Percentiles rank a stretch among this genome's conserved stretches.
Conservation (phyloP, 495 filamentous ascomycete genomes). For the Podospora sp. region DNA sequence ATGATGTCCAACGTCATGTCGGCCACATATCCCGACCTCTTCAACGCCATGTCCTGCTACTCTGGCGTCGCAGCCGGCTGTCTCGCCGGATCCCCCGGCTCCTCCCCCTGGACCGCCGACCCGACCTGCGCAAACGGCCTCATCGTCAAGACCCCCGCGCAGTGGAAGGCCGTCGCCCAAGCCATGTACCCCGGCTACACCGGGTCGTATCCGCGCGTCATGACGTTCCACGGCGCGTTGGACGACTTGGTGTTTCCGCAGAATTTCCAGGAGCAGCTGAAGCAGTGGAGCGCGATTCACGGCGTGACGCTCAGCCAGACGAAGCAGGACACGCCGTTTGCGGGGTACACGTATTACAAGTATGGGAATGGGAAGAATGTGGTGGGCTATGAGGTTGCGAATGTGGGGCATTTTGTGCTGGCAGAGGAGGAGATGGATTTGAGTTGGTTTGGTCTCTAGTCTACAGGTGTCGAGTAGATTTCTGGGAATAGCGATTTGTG, state of each 20-base stretch:
- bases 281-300: slow-evolving; percentile 12
- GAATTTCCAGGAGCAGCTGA: slow-evolving; percentile 7
- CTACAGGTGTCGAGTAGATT: no score
- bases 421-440: slow-evolving; percentile 5
- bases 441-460: slow-evolving; percentile 10
- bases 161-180: slow-evolving; percentile 10
- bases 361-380: not conserved
- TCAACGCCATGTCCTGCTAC: slow-evolving; percentile 10
- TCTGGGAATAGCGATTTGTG: no score
- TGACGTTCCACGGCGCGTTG: slow-evolving; percentile 5
- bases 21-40: slow-evolving; percentile 7
- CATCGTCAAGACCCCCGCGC: not conserved
- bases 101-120: slow-evolving; percentile 1
- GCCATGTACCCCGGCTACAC: slow-evolving; percentile 12
- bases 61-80: slow-evolving; percentile 10
- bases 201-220: slow-evolving; percentile 1
- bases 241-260: not conserved
- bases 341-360: no score
- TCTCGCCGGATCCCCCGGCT: slow-evolving; percentile 8
- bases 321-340: not conserved
- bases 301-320: not conserved
- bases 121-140: slow-evolving; percentile 2
- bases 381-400: not conserved
- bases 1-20: slow-evolving; percentile 13
- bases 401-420: slow-evolving; percentile 1